A percentile compares a stretch with the other conserved stretches of the same genome.
Evolutionary conservation across 2,329 filamentous ascomycete genomes (phyloP).

Genomic region (Aspergillus awamori): DNA sequence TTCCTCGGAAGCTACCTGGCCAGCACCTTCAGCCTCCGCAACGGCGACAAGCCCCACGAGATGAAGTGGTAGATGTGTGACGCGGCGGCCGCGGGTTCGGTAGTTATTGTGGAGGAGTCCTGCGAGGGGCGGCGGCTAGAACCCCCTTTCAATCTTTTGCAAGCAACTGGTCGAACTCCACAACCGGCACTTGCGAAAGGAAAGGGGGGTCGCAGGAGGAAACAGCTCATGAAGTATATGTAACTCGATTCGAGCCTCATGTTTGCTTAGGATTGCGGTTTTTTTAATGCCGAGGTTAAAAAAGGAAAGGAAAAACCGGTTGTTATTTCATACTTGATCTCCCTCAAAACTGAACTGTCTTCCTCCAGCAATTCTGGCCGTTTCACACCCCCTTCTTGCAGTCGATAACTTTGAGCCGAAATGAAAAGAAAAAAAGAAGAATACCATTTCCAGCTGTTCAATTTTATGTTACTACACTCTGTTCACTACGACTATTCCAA

Average conservation of each 20-base stretch:
- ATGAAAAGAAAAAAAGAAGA: slow-evolving; percentile 42
- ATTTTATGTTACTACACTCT: too few relatives aligned
- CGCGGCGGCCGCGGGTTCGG: slow-evolving; percentile 45
- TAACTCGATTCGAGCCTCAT: slow-evolving; percentile 45
- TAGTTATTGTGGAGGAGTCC: slow-evolving; percentile 45
- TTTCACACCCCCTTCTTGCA: slow-evolving; percentile 27
- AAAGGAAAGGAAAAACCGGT: slow-evolving; percentile 19
- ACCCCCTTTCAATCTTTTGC: slow-evolving; percentile 7
- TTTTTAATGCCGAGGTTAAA: slow-evolving; percentile 21
- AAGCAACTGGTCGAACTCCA: too few relatives aligned
- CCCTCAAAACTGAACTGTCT: slow-evolving; percentile 1
- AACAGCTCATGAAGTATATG: slow-evolving; percentile 45
- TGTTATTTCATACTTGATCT: slow-evolving; percentile 36
- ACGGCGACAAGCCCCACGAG: slow-evolving; percentile 99
- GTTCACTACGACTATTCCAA: slow-evolving; percentile 40
- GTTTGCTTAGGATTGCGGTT: slow-evolving; percentile 39
- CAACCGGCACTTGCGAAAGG: slow-evolving; percentile 21
- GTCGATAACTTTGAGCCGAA: slow-evolving; percentile 34
- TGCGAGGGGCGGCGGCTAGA: slow-evolving; percentile 42
- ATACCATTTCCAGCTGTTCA: slow-evolving; percentile 39
- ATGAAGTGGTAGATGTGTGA: slow-evolving; percentile 87
- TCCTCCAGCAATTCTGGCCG: slow-evolving; percentile 32
- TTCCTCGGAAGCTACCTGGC: slow-evolving; percentile 91
- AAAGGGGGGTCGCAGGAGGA: slow-evolving; percentile 30
- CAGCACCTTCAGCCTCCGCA: slow-evolving; percentile 97